Evolutionary conservation across 805 yeast genomes (phyloP), one percentile per base, ranked within the genome.

Genomic region (Suhomyces vadensis): DNA sequence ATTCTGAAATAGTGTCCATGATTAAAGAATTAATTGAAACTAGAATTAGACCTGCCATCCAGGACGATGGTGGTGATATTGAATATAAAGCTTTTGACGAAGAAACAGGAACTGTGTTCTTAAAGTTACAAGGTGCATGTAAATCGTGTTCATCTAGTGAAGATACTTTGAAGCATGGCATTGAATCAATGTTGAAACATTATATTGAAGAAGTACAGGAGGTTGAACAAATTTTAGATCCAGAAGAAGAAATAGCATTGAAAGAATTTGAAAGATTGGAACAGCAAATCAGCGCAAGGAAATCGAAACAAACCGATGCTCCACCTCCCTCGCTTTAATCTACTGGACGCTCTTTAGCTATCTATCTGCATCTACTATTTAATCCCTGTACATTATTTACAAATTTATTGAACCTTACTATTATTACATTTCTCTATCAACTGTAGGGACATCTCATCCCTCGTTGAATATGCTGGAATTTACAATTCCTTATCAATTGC

Each of bases 51-150:
- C 99, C 99, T 1, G 97, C 98, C 1, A 90, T 94, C 46, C 96
- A 90, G 69, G 99, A 94, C 58, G 99, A 94, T 58, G 99, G 99
- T 50, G 99, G 99, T 25, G 98, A 94, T 60, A 83, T 94, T 49
- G 91, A 88, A 55, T 95, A 82, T 63, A 78, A 87, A 47, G 94
- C 88, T 5, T 91, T 87, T 60, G 88, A 87, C 45, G 89, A 85
- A 50, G 87, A 84, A 46, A 76, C 85, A 0, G 99, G 99, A 1
- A 82, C 85, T 10, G 98, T 95, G 5, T 87, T 81, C 62, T 78
- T 94, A 55, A 89, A 87, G 61, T 72, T 94, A 37, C 91, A 88
- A 56, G 99, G 99, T 39, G 98, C 99, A 6, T 94, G 99, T 68
- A 84, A 95, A 43, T 79, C 95, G 1, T 94, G 99, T 56, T 89